Evolutionary conservation across 768 basidiomycete genomes (phyloP).

Genomic region (Calocybe indica): DNA sequence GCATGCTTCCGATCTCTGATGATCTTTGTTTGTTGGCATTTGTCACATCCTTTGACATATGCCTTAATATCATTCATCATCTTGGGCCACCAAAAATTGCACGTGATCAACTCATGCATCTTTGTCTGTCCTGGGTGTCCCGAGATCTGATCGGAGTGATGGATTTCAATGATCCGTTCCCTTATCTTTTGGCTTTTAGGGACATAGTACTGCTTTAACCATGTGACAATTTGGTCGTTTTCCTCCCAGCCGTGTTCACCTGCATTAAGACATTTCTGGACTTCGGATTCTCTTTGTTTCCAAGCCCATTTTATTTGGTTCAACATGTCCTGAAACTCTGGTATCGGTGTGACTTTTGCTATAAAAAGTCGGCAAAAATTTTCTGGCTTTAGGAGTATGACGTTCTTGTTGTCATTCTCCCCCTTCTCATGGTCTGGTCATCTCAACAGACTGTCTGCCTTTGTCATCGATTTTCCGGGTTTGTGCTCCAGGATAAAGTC

Average conservation of each 20-base stretch:
- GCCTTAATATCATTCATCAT: neutral
- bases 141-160: neutral
- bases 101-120: neutral
- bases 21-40: neutral
- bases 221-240: neutral
- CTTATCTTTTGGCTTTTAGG: neutral
- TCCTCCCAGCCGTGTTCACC: neutral
- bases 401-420: constrained; percentile 6
- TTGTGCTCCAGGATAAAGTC: neutral
- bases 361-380: neutral
- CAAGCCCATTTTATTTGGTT: neutral
- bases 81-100: constrained; percentile 3
- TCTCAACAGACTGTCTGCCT: constrained; percentile 6
- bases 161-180: neutral
- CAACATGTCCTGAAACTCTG: neutral
- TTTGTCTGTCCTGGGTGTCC: neutral
- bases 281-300: neutral
- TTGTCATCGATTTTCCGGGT: constrained; percentile 2
- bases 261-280: neutral
- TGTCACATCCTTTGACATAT: constrained; percentile 1
- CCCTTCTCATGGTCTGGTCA: constrained; percentile 9
- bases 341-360: neutral
- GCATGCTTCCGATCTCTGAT: constrained; percentile 14
- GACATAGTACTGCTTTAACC: neutral
- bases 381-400: constrained; percentile 1